Percentiles rank a stretch among this genome's conserved stretches.
Conservation (phyloP, 2,329 filamentous ascomycete species). For the Lasiodiplodia sp. region DNA sequence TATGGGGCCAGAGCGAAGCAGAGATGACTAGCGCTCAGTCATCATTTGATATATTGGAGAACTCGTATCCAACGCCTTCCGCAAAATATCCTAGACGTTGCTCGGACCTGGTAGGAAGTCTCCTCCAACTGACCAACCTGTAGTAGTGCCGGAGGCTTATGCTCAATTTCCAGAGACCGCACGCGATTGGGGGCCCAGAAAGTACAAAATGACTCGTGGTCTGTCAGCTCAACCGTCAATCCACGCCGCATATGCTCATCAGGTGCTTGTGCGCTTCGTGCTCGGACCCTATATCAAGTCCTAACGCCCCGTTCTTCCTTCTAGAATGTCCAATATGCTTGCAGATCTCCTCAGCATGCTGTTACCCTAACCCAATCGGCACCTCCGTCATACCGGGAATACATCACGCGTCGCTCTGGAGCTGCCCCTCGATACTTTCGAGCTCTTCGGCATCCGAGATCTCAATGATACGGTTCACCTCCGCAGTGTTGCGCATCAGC, state of each 20-base stretch:
- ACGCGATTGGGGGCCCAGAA: background rate
- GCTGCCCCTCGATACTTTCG: conserved; percentile 76
- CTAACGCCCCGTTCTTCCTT: conserved; percentile 8
- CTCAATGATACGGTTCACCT: conserved; percentile 88
- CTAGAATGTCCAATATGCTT: background rate
- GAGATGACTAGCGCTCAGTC: background rate
- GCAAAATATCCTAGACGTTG: background rate
- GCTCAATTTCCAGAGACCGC: background rate
- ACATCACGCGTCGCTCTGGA: conserved; percentile 45
- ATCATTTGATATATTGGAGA: conserved; percentile 12
- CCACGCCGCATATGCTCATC: background rate
- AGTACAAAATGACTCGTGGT: background rate
- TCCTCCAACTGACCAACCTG: background rate
- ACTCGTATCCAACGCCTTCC: background rate
- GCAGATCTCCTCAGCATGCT: background rate
- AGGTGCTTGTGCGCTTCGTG: conserved; percentile 5
- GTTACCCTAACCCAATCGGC: background rate
- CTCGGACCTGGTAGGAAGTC: background rate
- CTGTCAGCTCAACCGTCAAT: background rate
- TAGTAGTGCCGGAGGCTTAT: background rate
- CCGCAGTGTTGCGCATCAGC: conserved; percentile 89
- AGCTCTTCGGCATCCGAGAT: conserved; percentile 82
- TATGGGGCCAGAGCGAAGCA: background rate
- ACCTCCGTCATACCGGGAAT: background rate
- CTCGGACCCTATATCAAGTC: background rate